These are phyloP conservation scores for Magnaporthiopsis rhizophila DNA, from an alignment of 2,329 filamentous ascomycete genomes.

Conservation along the genomic window DNA sequence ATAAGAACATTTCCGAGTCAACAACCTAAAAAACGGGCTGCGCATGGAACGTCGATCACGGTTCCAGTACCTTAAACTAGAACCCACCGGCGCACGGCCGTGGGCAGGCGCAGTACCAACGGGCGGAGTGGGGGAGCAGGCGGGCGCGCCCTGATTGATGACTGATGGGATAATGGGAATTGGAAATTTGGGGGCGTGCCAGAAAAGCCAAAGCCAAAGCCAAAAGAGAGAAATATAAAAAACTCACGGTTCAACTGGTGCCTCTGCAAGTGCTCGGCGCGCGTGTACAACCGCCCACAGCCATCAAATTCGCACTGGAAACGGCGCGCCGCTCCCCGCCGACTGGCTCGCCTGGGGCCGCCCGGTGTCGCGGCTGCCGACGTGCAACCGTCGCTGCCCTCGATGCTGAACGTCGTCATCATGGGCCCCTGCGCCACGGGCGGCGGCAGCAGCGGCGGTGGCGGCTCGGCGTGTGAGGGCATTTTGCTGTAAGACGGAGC, in stretches of 20 bases:
- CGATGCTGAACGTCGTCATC: not conserved
- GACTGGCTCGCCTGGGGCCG: constrained; percentile 32
- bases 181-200: not conserved
- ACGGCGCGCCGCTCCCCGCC: constrained; percentile 39
- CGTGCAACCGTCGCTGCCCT: not conserved
- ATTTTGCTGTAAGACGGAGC: not conserved
- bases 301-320: constrained; percentile 61
- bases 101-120: not conserved
- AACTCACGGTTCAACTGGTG: constrained; percentile 69
- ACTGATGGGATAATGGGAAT: not conserved
- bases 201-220: constrained; percentile 3
- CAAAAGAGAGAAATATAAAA: constrained; percentile 6
- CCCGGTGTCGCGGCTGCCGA: not conserved
- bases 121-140: not conserved
- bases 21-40: not conserved
- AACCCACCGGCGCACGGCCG: not conserved
- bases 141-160: not conserved
- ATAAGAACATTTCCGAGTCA: not conserved
- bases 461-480: not conserved
- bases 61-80: not conserved
- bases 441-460: no score
- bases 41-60: not conserved
- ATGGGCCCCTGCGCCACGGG: not conserved
- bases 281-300: constrained; percentile 73
- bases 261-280: constrained; percentile 72